Base-by-base conservation (phyloP, 371 early-diverging fungal genomes). In the Mortierella sp. region DNA sequence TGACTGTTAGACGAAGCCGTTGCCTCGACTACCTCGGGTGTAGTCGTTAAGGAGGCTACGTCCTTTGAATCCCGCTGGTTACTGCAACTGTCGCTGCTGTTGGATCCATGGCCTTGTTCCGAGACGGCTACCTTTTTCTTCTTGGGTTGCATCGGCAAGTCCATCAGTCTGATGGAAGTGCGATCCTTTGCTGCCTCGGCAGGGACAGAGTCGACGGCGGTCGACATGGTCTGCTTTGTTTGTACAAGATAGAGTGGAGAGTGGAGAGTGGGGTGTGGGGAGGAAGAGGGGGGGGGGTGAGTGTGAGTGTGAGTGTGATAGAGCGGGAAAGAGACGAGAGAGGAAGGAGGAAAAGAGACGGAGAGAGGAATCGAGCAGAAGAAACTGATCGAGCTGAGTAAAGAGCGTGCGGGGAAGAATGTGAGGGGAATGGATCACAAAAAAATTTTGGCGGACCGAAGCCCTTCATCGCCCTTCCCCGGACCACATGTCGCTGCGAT, bases 101-200 rank as follows among this genome's bases (percentile, higher is more conserved):
- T 24, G 43, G 7, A 12, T 18, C 30, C n/a, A 24, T 12, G 26
- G 30, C 38, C n/a, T 47, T 47, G 16, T 3, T 41, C 27, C 14
- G 21, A 14, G 39, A 39, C 10, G 39, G 45, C 47, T 18, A 56
- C 2, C 24, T 47, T n/a, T 18, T 39, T 34, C 41, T 57, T 66
- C 27, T 67, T 67, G 26, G 55, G 56, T 8, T 48, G 27, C 72
- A 71, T 57, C 45, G 68, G 74, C 26, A 74, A 48, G 61, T 74
- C 69, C 74, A 74, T 74, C 61, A 74, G 74, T 54, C 64, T 68
- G 59, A 74, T 74, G 45, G 69, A 68, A 6, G 64, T 50, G n/a
- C 74, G 68, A 45, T 74, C 69, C 61, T 74, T 74, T 28, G 67
- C 31, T 10, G 54, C 52, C 54, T 74, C 74, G 18, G n/a, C 31